Conservation (phyloP, 805 yeast genomes). For the Hagleromyces aurorensis region DNA sequence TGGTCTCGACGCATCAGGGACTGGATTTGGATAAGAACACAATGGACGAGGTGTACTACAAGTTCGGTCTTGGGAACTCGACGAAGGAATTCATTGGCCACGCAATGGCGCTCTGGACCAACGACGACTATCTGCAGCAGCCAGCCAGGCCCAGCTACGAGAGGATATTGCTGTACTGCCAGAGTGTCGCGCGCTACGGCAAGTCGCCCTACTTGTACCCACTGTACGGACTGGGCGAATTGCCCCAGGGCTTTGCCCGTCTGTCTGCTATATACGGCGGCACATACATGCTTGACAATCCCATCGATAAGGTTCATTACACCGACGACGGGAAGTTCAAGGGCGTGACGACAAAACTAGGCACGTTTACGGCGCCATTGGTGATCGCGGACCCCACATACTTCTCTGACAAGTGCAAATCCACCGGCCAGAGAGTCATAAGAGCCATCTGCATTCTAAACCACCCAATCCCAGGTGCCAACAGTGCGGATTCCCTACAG, state of each 20-base stretch:
- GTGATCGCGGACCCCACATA: slow-evolving; percentile 98
- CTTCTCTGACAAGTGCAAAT: slow-evolving; percentile 56
- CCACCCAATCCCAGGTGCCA: slow-evolving; percentile 79
- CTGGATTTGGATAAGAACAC: slow-evolving; percentile 79
- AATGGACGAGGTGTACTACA: slow-evolving; percentile 83
- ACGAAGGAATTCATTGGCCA: slow-evolving; percentile 96
- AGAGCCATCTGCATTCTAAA: slow-evolving; percentile 70
- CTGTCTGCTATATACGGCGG: slow-evolving; percentile 97
- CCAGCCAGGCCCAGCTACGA: slow-evolving; percentile 91
- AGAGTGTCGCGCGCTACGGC: slow-evolving; percentile 90
- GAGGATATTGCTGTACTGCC: slow-evolving; percentile 75
- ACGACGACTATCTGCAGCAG: slow-evolving; percentile 78
- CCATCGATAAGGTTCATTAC: slow-evolving; percentile 81
- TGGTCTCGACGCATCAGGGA: slow-evolving; percentile 73
- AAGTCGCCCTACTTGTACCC: slow-evolving; percentile 96
- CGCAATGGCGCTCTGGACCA: slow-evolving; percentile 96
- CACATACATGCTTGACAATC: slow-evolving; percentile 95
- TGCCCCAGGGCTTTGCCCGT: slow-evolving; percentile 98
- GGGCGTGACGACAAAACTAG: slow-evolving; percentile 89
- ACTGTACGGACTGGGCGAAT: slow-evolving; percentile 90
- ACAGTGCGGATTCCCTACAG: slow-evolving; percentile 82
- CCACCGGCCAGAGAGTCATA: slow-evolving; percentile 32
- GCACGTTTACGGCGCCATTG: slow-evolving; percentile 82
- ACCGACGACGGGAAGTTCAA: slow-evolving; percentile 62
- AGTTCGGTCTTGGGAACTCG: slow-evolving; percentile 86